phyloP scores from a whole-genome alignment of 768 basidiomycete species.

The Thelephora ganbajun region DNA sequence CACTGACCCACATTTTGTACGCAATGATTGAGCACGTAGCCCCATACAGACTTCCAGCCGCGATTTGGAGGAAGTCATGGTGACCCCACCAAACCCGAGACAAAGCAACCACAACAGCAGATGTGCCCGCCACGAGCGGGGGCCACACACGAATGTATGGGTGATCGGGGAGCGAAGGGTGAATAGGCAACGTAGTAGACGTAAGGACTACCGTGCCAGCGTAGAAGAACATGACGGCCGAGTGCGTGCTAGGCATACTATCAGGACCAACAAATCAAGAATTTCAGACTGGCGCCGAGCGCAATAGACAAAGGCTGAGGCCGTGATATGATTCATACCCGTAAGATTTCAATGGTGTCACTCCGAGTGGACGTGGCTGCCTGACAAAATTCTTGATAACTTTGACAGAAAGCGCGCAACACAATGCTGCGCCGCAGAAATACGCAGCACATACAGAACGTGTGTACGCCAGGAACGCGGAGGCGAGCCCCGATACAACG shows the following conservation, averaged over 20 bases:
- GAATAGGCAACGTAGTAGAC: conserved; percentile 41
- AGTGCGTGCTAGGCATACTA: conserved; percentile 81
- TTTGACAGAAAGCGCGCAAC: conserved; percentile 30
- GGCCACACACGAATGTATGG: conserved; percentile 27
- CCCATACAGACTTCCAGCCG: conserved; percentile 45
- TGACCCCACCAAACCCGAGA: conserved; percentile 69
- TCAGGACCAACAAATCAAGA: not conserved
- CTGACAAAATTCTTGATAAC: conserved; percentile 42
- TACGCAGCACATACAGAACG: conserved; percentile 10
- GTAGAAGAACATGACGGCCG: conserved; percentile 52
- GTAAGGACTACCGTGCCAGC: conserved; percentile 47
- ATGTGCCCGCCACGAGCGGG: conserved; percentile 36
- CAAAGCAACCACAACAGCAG: conserved; percentile 36
- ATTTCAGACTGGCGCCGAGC: not conserved
- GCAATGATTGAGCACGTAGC: conserved; percentile 35
- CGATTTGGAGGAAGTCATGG: conserved; percentile 60
- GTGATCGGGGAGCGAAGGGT: conserved; percentile 33
- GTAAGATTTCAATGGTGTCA: conserved; percentile 38
- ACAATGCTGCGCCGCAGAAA: conserved; percentile 8
- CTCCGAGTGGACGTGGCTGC: conserved; percentile 44
- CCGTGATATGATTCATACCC: conserved; percentile 32
- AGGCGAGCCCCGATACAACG: conserved; percentile 5
- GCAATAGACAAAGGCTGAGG: not conserved
- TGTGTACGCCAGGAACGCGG: conserved; percentile 9
- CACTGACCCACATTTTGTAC: conserved; percentile 44